Evolutionary conservation across 2,329 filamentous ascomycete genomes (phyloP).

Genomic region (Pyricularia sp.): DNA sequence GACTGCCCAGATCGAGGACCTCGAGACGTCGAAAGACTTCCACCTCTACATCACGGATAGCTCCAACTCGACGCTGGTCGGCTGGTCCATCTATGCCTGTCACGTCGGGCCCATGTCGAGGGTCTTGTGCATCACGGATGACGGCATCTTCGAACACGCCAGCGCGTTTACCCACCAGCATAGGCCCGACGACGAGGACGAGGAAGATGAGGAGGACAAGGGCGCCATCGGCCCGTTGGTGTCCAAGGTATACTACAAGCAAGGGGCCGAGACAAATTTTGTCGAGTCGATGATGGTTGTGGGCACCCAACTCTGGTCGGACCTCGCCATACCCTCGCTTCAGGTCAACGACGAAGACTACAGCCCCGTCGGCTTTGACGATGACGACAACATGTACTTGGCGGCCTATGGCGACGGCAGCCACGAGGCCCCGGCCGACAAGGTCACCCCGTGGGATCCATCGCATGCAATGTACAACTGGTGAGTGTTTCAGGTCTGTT

Average conservation of each 20-base stretch:
- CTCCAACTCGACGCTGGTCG: constrained; percentile 17
- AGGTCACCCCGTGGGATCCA: constrained; percentile 8
- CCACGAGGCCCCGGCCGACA: constrained; percentile 13
- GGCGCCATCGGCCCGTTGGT: constrained; percentile 16
- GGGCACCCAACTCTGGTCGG: constrained; percentile 16
- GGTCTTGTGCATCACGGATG: constrained; percentile 22
- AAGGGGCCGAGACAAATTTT: constrained; percentile 8
- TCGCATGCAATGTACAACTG: constrained; percentile 20
- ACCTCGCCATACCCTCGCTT: constrained; percentile 22
- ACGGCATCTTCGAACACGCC: constrained; percentile 24
- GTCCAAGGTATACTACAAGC: constrained; percentile 18
- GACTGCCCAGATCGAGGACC: neutral
- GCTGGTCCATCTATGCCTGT: constrained; percentile 23
- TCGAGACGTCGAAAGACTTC: constrained; percentile 22
- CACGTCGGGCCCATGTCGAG: constrained; percentile 23
- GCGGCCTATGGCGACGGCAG: constrained; percentile 18
- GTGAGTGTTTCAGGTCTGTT: constrained; percentile 8
- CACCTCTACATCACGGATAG: constrained; percentile 20
- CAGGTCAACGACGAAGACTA: constrained; percentile 8
- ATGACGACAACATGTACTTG: constrained; percentile 17
- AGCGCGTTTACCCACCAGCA: constrained; percentile 26
- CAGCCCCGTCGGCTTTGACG: constrained; percentile 19
- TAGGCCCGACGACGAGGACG: constrained; percentile 4
- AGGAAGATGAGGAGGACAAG: constrained; percentile 8
- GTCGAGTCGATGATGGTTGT: constrained; percentile 14